phyloP scores from a whole-genome alignment of 2,329 filamentous ascomycete species.

The Cytospora leucostoma region DNA sequence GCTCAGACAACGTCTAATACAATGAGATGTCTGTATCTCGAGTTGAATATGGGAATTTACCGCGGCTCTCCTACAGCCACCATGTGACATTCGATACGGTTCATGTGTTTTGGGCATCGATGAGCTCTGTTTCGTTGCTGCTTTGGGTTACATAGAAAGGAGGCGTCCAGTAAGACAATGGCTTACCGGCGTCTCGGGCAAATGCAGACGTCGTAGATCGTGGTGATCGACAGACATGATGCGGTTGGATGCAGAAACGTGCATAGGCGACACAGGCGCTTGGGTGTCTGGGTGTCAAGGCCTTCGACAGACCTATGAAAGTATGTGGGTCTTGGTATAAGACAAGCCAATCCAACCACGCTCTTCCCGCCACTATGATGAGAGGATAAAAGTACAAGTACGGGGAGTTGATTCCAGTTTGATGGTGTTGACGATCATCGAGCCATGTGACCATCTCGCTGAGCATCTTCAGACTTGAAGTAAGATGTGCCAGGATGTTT shows the following conservation, averaged over 20 bases:
- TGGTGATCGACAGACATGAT: background rate
- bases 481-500: background rate
- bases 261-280: background rate
- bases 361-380: background rate
- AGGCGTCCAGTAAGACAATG: background rate
- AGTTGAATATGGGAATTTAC: too few species aligned
- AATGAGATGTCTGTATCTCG: too few species aligned
- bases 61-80: too few species aligned
- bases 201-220: background rate
- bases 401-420: background rate
- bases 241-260: background rate
- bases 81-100: too few species aligned
- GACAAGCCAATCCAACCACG: background rate
- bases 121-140: too few species aligned
- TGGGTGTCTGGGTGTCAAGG: background rate
- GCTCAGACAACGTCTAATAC: too few species aligned
- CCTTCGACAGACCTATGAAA: background rate
- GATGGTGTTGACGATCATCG: conserved; percentile 16
- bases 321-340: background rate
- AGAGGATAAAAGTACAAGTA: background rate
- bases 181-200: background rate
- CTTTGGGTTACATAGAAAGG: background rate
- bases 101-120: too few species aligned
- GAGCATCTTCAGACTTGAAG: background rate
- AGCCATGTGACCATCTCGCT: conserved; percentile 10